phyloP scores from a whole-genome alignment of 2,329 filamentous ascomycete genomes.

The Rhynchosporium agropyri region DNA sequence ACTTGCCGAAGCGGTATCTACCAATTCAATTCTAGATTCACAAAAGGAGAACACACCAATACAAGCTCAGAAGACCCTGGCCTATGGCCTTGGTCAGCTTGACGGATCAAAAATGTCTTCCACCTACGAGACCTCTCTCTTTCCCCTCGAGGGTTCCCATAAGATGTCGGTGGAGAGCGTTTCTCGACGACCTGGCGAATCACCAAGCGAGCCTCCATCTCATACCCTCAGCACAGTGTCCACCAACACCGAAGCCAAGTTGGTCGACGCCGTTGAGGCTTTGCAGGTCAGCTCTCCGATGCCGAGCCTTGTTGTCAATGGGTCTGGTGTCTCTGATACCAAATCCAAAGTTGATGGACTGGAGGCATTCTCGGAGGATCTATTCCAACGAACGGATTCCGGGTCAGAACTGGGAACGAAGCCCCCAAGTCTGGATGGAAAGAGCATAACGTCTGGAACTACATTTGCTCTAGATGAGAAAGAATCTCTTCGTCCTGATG shows the following conservation, averaged over 20 bases:
- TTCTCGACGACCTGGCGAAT: not conserved
- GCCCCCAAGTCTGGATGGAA: conserved; percentile 86
- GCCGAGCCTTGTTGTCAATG: conserved; percentile 43
- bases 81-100: conserved; percentile 20
- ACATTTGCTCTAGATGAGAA: conserved; percentile 98
- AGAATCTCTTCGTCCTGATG: conserved; percentile 89
- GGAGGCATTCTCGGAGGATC: conserved; percentile 40
- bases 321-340: conserved; percentile 35
- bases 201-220: not conserved
- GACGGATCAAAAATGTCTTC: conserved; percentile 10
- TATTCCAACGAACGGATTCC: conserved; percentile 56
- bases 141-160: not conserved
- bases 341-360: conserved; percentile 34
- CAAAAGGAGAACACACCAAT: conserved; percentile 35
- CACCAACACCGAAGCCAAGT: conserved; percentile 32
- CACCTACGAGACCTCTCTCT: conserved; percentile 4
- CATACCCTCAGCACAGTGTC: conserved; percentile 4
- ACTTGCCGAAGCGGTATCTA: conserved; percentile 39
- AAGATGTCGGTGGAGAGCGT: not conserved
- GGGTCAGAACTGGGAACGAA: conserved; percentile 72
- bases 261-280: conserved; percentile 41
- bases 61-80: conserved; percentile 19
- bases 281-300: conserved; percentile 38
- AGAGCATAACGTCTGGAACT: conserved; percentile 90
- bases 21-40: conserved; percentile 38